These are phyloP conservation scores for Puccinia sorghi DNA, from an alignment of 1,284 basidiomycete genomes.

Conservation along the genomic window DNA sequence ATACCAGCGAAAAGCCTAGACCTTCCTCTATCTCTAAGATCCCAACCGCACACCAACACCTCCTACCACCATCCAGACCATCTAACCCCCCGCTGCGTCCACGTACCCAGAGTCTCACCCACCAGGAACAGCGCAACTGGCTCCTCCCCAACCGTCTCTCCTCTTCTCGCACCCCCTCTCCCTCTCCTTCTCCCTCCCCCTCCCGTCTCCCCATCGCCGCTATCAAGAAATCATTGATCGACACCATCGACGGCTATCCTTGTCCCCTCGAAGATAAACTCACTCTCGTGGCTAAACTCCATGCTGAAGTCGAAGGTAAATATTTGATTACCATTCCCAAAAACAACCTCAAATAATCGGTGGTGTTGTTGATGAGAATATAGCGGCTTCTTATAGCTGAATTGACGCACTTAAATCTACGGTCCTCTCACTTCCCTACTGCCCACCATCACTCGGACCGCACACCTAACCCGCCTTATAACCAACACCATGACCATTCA, in stretches of 20 bases:
- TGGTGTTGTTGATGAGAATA: no score
- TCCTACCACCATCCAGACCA: no score
- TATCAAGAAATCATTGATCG: slow-evolving; percentile 16
- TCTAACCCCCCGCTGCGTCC: background rate
- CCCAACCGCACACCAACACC: background rate
- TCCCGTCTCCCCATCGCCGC: background rate
- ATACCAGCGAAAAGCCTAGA: background rate
- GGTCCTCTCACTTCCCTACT: background rate
- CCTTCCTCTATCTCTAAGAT: background rate
- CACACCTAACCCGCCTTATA: background rate
- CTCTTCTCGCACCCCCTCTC: background rate
- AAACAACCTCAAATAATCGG: no score
- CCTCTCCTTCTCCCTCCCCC: background rate
- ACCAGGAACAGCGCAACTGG: no score
- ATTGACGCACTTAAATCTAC: background rate
- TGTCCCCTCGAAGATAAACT: slow-evolving; percentile 26
- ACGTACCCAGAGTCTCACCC: background rate
- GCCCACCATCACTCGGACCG: background rate
- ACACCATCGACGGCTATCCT: background rate
- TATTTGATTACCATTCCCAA: background rate
- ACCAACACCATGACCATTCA: background rate
- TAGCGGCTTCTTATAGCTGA: background rate
- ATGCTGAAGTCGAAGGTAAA: slow-evolving; percentile 35
- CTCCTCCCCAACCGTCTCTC: background rate
- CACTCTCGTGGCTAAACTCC: slow-evolving; percentile 11